Evolutionary conservation across 306 rosid species (phyloP), one percentile per base, ranked within the genome.

Genomic region (Sphenostylis stenocarpa): DNA sequence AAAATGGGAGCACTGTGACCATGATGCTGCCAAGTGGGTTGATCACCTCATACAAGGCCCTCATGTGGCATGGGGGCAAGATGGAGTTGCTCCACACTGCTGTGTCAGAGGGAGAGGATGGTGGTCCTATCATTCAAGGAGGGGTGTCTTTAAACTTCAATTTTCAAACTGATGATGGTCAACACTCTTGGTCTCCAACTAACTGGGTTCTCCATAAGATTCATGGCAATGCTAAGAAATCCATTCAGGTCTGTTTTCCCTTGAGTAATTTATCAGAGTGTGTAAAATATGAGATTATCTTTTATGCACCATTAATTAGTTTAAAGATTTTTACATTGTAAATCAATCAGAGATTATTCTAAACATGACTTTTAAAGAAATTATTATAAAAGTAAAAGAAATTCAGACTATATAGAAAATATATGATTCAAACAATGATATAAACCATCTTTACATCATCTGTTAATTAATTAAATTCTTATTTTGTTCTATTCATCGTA

Each of bases 21-120:
- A 58, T 93, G 76, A 80, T 91, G 94, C 67, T 94, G 33, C 98
- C 94, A 38, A 90, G 88, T 75, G 98, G 97, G 29, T 76, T 90
- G 69, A 86, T 94, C 67, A 86, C 97, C 0, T 94, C 98, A 13
- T 91, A 90, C 74, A 94, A 90, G 80, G 85, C 94, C 55, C 82
- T 85, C 31, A 88, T 94, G 98, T 94, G 97, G 98, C 98, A 94
- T 64, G 94, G 98, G 0, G 96, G 92, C 58, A 84, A 78, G 7
- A 70, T 85, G n/a, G 98, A 91, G 83, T 39, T 94, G 70, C 91
- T 94, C 36, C 93, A 94, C 16, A 83, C 97, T 14, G 65, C 87
- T 5, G 94, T 91, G 17, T 85, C 87, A 3, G 89, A 86, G 81
- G 88, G 86, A 23, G 83, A 78, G 23, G 28, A 76, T 49, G 87